phyloP scores from a whole-genome alignment of 352 stramenopile species.

The Pythium plurisporium region DNA sequence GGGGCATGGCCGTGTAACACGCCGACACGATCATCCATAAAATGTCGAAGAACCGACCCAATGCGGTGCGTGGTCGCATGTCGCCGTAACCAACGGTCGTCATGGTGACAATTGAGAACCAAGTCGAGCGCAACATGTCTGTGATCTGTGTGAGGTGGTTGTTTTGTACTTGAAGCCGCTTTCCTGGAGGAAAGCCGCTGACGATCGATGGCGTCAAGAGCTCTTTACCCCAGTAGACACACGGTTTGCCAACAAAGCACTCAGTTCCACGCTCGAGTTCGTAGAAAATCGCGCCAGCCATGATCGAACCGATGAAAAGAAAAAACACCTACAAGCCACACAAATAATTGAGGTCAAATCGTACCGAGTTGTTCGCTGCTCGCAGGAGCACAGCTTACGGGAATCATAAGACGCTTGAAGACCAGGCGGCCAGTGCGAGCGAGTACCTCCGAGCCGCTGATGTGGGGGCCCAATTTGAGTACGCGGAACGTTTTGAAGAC shows the following conservation, averaged over 20 bases:
- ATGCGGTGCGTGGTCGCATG: constrained; percentile 48
- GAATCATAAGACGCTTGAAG: constrained; percentile 57
- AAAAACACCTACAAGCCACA: constrained; percentile 72
- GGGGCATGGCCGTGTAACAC: constrained; percentile 76
- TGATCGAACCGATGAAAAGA: constrained; percentile 53
- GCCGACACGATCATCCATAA: constrained; percentile 49
- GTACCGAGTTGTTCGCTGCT: no score
- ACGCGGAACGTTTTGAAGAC: constrained; percentile 76
- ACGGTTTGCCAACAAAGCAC: constrained; percentile 54
- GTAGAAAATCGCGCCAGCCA: constrained; percentile 64
- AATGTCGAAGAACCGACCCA: constrained; percentile 69
- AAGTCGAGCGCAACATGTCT: constrained; percentile 73
- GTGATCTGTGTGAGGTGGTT: constrained; percentile 33
- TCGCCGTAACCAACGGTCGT: constrained; percentile 77
- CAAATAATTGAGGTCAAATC: no score
- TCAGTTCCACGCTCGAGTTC: constrained; percentile 69
- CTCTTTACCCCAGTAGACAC: constrained; percentile 53
- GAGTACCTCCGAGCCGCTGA: constrained; percentile 60
- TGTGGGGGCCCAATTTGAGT: constrained; percentile 74
- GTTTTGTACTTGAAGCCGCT: constrained; percentile 66
- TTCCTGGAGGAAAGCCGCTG: constrained; percentile 33
- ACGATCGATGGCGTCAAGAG: constrained; percentile 50
- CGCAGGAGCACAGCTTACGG: constrained; percentile 38
- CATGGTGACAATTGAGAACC: constrained; percentile 67
- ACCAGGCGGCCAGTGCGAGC: constrained; percentile 47